Base-by-base conservation (phyloP, 2,329 filamentous ascomycete genomes). In the Xylariaceae sp. region DNA sequence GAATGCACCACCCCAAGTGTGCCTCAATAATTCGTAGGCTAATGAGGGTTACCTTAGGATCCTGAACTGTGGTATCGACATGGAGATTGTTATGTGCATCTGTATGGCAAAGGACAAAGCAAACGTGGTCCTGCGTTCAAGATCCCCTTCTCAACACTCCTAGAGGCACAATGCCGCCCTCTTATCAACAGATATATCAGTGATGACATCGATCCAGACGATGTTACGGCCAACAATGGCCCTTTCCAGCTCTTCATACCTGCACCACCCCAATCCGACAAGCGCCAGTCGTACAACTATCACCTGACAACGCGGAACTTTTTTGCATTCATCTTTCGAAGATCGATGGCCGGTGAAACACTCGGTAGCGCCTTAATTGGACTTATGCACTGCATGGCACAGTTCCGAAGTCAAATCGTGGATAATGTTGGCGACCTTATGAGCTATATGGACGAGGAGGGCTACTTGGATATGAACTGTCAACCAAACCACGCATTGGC, bases 221-320 rank as follows among this genome's bases (percentile, higher is more conserved):
- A 54, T 17, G 22, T 68, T 2, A 53, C 60, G 67, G 2, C 54
- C 59, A 34, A 64, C 63, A 44, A 69, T 58, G 31, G 65, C 77
- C 56, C 82, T 88, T 54, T 82, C 50, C 83, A 90, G 46, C 72
- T 92, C 1, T 90, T 84, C 64, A 83, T 93, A n/a, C 83, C 88
- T 2, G 75, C 86, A 1, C 86, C 87, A 0, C 64, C 76, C 1
- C 69, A 73, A 33, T 69, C 75, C 5, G 75, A 79, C 44, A 76
- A 77, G 57, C 73, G 77, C 4, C 77, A 84, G 54, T 73, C 80
- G 0, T 81, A 83, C 59, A 68, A 75, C 36, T 87, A 87, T 66
- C 85, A 90, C 60, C 65, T 90, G 5, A 81, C 84, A 1, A 88
- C 83, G 3, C 80, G 89, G 13, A 93, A 93, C 63, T 82, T 90